These are phyloP conservation scores for Chaetoscypha palmicola DNA, from an alignment of 2,329 filamentous ascomycete species.

Conservation along the genomic window DNA sequence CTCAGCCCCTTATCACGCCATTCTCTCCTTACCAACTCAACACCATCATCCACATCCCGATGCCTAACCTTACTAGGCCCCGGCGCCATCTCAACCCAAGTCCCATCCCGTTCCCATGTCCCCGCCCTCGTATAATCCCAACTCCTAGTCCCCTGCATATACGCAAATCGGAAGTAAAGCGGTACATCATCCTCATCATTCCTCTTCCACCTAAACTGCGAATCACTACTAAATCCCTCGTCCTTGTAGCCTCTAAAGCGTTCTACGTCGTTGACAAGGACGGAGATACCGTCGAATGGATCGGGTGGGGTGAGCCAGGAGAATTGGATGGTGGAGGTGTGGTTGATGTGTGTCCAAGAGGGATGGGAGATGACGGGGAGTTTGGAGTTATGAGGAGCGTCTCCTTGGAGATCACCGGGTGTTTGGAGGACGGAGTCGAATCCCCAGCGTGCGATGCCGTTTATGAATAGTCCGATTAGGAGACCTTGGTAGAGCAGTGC, in stretches of 20 bases:
- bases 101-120: conserved; percentile 55
- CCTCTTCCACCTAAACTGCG: conserved; percentile 53
- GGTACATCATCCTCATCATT: conserved; percentile 40
- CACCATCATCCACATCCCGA: conserved; percentile 12
- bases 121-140: conserved; percentile 73
- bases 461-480: conserved; percentile 84
- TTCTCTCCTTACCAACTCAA: conserved; percentile 1
- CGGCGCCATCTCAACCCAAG: conserved; percentile 55
- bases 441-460: conserved; percentile 89
- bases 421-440: conserved; percentile 88
- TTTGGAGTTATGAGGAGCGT: conserved; percentile 54
- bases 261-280: conserved; percentile 82
- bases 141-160: conserved; percentile 55
- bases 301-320: conserved; percentile 36
- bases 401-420: conserved; percentile 61
- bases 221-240: conserved; percentile 37
- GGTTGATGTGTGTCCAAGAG: conserved; percentile 44
- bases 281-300: conserved; percentile 66
- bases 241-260: conserved; percentile 66
- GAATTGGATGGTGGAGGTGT: conserved; percentile 33
- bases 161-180: conserved; percentile 75
- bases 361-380: conserved; percentile 49
- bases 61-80: conserved; percentile 29
- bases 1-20: neutral
- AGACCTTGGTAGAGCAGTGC: conserved; percentile 84